Percentiles rank a stretch among this genome's conserved stretches.
These are phyloP conservation scores for Talaromyces rugulosus DNA, from an alignment of 2,329 filamentous ascomycete species.

Conservation along the genomic window DNA sequence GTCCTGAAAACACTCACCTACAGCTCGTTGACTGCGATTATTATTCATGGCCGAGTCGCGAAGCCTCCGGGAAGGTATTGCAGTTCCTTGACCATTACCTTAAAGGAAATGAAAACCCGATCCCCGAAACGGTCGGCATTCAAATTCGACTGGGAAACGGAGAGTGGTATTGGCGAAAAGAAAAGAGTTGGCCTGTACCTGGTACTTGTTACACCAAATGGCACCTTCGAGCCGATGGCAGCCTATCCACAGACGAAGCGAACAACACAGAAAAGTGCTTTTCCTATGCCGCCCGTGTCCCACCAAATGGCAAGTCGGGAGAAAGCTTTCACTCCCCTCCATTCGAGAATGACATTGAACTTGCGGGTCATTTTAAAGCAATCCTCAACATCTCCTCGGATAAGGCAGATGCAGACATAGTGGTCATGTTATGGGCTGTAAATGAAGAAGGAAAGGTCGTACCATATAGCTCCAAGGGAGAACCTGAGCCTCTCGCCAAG, in stretches of 20 bases:
- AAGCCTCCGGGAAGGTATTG: neutral
- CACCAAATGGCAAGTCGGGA: neutral
- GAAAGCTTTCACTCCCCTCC: neutral
- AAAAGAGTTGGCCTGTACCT: neutral
- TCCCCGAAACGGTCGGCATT: neutral
- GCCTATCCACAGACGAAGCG: neutral
- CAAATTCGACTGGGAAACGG: slow-evolving; percentile 1
- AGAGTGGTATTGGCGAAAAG: slow-evolving; percentile 4
- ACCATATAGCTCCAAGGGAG: neutral
- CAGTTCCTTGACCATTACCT: neutral
- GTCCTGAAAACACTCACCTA: neutral
- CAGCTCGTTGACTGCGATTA: neutral
- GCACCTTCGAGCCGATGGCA: neutral
- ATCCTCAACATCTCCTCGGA: neutral
- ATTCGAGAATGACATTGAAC: neutral
- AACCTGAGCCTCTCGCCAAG: neutral
- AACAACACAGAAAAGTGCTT: neutral
- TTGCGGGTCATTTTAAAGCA: slow-evolving; percentile 1
- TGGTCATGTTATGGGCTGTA: neutral
- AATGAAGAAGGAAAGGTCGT: neutral
- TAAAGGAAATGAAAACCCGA: neutral
- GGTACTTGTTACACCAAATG: neutral
- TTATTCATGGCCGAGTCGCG: neutral
- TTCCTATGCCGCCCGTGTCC: neutral
- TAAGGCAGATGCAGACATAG: neutral